Conservation (phyloP, 345 rosid genomes). For the Moricandia moricandioides region DNA sequence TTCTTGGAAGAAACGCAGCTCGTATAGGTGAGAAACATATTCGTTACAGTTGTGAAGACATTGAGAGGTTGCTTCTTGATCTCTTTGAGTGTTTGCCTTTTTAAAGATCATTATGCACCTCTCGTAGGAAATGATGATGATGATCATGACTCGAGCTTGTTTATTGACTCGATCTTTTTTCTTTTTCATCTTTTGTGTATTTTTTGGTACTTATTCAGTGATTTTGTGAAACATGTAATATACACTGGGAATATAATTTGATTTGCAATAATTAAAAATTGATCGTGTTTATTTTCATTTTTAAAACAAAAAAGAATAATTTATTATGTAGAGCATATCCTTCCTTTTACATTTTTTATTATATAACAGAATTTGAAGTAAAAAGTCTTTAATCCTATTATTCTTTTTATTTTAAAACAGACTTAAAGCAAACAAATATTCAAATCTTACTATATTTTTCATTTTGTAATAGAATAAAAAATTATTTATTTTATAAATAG, state of each 20-base stretch:
- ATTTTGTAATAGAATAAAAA: too few relatives aligned
- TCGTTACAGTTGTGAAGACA: slow-evolving; percentile 55
- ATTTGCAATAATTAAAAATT: neutral
- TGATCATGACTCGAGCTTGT: neutral
- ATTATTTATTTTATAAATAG: too few relatives aligned
- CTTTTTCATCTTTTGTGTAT: neutral
- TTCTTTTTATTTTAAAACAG: too few relatives aligned
- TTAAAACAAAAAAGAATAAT: too few relatives aligned
- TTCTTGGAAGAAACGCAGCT: slow-evolving; percentile 43
- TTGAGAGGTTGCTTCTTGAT: slow-evolving; percentile 57
- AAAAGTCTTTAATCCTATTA: too few relatives aligned
- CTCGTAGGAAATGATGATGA: slow-evolving; percentile 50
- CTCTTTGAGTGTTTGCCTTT: slow-evolving; percentile 54
- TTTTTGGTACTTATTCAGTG: neutral
- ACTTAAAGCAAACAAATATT: too few relatives aligned
- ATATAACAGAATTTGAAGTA: too few relatives aligned
- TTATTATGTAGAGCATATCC: too few relatives aligned
- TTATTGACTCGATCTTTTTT: neutral
- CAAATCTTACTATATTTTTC: too few relatives aligned
- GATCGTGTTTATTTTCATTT: neutral
- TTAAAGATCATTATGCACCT: slow-evolving; percentile 43
- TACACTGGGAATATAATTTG: slow-evolving; percentile 15
- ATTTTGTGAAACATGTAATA: slow-evolving; percentile 18
- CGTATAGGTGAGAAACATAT: slow-evolving; percentile 54
- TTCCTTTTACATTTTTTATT: too few relatives aligned